These are phyloP conservation scores for Scheffersomyces amazonensis DNA, from an alignment of 805 yeast species.

Conservation along the genomic window DNA sequence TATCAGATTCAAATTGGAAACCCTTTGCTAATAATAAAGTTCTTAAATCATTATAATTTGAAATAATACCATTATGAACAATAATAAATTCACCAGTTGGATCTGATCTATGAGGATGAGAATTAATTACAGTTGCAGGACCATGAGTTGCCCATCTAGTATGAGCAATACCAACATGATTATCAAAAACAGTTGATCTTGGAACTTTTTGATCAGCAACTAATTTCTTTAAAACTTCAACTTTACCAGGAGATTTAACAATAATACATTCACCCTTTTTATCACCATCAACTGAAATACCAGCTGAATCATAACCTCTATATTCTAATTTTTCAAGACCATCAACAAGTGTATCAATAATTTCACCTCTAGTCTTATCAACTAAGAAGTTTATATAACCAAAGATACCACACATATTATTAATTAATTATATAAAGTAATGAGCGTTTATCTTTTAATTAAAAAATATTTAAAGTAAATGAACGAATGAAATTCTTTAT, in stretches of 20 bases:
- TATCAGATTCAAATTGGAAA: constrained; percentile 79
- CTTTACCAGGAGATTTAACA: constrained; percentile 90
- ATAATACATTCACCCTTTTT: constrained; percentile 65
- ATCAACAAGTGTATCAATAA: constrained; percentile 82
- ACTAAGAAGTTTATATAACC: constrained; percentile 96
- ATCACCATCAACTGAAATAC: constrained; percentile 93
- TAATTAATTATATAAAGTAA: neutral
- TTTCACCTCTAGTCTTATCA: constrained; percentile 88
- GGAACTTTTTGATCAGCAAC: constrained; percentile 51
- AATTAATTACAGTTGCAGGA: constrained; percentile 77
- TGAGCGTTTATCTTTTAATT: neutral
- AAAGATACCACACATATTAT: constrained; percentile 74
- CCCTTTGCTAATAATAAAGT: constrained; percentile 81
- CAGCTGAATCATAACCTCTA: constrained; percentile 98
- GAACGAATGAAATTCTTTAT: neutral
- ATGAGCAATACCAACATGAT: constrained; percentile 96
- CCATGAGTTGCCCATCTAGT: constrained; percentile 99
- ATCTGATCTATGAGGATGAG: constrained; percentile 97
- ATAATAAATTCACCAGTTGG: constrained; percentile 77
- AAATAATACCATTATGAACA: constrained; percentile 97
- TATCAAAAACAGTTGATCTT: constrained; percentile 62
- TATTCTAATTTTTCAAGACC: constrained; percentile 86
- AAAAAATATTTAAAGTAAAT: no score
- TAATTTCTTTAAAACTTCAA: constrained; percentile 69
- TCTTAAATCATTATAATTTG: constrained; percentile 89